A percentile compares a stretch with the other conserved stretches of the same genome.
Conservation (phyloP, 2,329 filamentous ascomycete species). For the Fusarium sp. region DNA sequence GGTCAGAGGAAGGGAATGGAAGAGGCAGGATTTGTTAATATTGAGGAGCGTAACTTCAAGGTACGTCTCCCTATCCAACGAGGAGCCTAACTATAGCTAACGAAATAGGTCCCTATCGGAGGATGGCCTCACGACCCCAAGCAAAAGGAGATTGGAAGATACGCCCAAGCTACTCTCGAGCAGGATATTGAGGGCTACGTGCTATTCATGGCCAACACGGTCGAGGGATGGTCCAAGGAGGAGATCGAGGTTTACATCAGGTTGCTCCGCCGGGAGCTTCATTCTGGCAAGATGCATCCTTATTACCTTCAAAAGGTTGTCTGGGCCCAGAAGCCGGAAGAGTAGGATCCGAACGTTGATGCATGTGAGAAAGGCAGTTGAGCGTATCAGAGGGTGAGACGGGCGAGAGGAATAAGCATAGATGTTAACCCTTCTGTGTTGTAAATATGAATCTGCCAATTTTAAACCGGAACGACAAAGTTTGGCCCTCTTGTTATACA, state of each 20-base stretch:
- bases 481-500: neutral
- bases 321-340: constrained; percentile 24
- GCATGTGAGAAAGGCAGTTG: neutral
- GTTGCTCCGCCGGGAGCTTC: constrained; percentile 33
- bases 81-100: neutral
- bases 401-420: neutral
- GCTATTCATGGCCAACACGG: constrained; percentile 30
- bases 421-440: neutral
- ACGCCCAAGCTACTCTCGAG: constrained; percentile 29
- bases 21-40: constrained; percentile 15
- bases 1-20: constrained; percentile 25
- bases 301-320: constrained; percentile 30
- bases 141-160: constrained; percentile 26
- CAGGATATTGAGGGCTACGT: constrained; percentile 37
- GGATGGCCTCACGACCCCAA: constrained; percentile 21
- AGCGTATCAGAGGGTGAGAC: neutral
- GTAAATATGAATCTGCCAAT: neutral
- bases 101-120: constrained; percentile 25
- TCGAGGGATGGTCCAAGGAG: constrained; percentile 32
- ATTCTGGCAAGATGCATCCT: constrained; percentile 29
- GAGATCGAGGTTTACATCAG: constrained; percentile 37
- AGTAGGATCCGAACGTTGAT: neutral
- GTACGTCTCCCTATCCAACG: neutral
- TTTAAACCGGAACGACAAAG: neutral
- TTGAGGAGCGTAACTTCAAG: constrained; percentile 29